Percentiles rank a stretch among this genome's conserved stretches.
Conservation (phyloP, 345 rosid genomes). For the Populus simonii region DNA sequence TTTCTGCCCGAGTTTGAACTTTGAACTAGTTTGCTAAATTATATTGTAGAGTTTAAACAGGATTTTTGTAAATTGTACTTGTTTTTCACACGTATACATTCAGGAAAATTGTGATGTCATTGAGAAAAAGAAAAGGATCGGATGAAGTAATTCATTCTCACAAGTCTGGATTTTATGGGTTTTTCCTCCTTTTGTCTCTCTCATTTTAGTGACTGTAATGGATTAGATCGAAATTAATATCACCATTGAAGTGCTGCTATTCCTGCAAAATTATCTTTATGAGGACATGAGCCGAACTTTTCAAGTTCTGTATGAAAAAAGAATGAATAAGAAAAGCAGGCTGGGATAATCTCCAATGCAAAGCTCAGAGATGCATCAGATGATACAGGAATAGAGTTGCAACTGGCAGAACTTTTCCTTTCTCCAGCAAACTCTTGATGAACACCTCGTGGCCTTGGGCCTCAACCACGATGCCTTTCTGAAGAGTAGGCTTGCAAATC, state of each 20-base stretch:
- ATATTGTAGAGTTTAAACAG: neutral
- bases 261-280: too few species aligned
- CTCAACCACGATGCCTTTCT: conserved; percentile 84
- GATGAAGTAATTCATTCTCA: neutral
- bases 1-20: neutral
- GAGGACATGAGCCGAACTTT: too few species aligned
- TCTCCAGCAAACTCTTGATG: conserved; percentile 52
- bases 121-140: neutral
- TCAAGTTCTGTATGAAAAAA: too few species aligned
- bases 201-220: neutral
- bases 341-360: too few species aligned
- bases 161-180: neutral
- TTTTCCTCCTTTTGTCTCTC: neutral
- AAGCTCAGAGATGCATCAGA: too few species aligned
- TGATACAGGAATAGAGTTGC: too few species aligned
- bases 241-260: neutral
- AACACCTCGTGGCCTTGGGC: conserved; percentile 90
- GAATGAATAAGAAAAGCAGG: too few species aligned
- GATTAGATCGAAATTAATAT: neutral
- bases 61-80: neutral
- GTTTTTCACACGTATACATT: neutral
- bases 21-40: neutral
- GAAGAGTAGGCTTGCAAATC: conserved; percentile 73
- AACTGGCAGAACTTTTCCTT: too few species aligned
- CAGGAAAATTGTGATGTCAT: neutral